These are phyloP conservation scores for Melanopsichium pennsylvanicum DNA, from an alignment of 1,284 basidiomycete species.

Conservation along the genomic window DNA sequence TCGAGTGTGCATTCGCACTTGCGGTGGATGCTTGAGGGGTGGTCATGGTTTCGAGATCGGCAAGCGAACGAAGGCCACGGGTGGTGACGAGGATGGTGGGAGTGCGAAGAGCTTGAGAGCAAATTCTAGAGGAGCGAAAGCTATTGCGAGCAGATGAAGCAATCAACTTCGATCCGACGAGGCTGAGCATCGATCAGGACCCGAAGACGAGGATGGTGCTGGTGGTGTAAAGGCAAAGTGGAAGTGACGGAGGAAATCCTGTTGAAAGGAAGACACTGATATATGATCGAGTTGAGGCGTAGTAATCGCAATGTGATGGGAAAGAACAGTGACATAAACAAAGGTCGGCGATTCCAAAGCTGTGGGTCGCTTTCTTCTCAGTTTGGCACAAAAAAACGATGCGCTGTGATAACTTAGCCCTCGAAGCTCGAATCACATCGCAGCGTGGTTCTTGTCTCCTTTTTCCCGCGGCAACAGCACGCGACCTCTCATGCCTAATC, in stretches of 20 bases:
- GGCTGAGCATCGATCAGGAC: conserved; percentile 32
- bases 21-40: conserved; percentile 50
- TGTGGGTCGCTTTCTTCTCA: too few relatives aligned
- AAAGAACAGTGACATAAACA: neutral
- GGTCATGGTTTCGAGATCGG: conserved; percentile 48
- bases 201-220: neutral
- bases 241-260: neutral
- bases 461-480: too few relatives aligned
- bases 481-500: too few relatives aligned
- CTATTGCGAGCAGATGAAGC: conserved; percentile 23
- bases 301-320: too few relatives aligned
- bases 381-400: neutral
- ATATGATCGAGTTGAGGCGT: too few relatives aligned
- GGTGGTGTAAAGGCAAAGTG: neutral
- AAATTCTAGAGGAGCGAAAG: neutral
- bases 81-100: neutral
- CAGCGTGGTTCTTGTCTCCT: too few relatives aligned
- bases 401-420: too few relatives aligned
- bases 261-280: too few relatives aligned
- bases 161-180: conserved; percentile 22
- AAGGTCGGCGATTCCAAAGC: too few relatives aligned
- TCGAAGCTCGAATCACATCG: too few relatives aligned
- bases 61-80: conserved; percentile 47
- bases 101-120: conserved; percentile 6
- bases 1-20: conserved; percentile 26